Evolutionary conservation across 192 early-diverging fungal species (phyloP), one percentile per base, ranked within the genome.

Genomic region (Entomortierella beljakovae): DNA sequence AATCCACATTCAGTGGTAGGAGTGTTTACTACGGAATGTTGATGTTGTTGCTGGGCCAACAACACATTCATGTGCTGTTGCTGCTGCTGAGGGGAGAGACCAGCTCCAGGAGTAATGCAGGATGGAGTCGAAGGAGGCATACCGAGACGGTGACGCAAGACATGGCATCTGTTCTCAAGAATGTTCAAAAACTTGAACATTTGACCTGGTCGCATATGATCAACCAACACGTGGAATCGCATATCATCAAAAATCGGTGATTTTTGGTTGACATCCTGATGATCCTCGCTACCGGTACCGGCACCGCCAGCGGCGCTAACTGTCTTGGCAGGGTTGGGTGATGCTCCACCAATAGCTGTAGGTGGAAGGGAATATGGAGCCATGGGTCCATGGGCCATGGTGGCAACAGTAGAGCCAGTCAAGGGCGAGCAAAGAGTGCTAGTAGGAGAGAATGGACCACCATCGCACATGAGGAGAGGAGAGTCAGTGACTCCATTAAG

Each of bases 151-250:
- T 79, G 43, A 40, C 75, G 75, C 33, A 88, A 37, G 33, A 88
- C 85, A 37, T 83, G 82, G 61, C 87, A 88, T 48, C 87, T 75
- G 58, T 82, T 81, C 75, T 88, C 85, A 15, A 88, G 86, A 64
- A 88, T 82, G 43, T 70, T 71, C 23, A 88, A 50, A 38, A 85
- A 85, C 20, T 66, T 73, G 57, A 81, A 62, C 81, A 88, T 82
- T 68, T 88, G 85, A 10, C 67, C 71, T 28, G 74, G 72, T 3
- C 75, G 80, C 85, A 88, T 86, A 37, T 80, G 68, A 43, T 75
- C 77, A 13, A 83, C 76, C 35, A 83, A 51, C 34, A 66, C 77
- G 31, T 83, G 73, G 56, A 83, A 83, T 20, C 77, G 76, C 68
- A 74, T 68, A 46, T 83, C 82, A 60, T 83, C 82, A 80, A 83